Evolutionary conservation across 768 basidiomycete species (phyloP).

Genomic region (Boletus insuetus): DNA sequence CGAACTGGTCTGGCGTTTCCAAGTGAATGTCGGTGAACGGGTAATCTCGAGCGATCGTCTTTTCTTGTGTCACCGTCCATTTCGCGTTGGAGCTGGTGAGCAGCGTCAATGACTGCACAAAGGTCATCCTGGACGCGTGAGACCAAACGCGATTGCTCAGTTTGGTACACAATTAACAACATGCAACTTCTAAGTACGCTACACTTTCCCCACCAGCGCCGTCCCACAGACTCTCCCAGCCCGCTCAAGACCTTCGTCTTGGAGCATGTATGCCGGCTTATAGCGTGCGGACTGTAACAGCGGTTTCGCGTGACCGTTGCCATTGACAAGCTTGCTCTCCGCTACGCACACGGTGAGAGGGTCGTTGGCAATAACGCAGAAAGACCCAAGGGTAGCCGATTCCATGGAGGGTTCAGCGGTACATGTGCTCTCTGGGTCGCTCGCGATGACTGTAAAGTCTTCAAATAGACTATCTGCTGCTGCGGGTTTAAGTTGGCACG

Average conservation of each 20-base stretch:
- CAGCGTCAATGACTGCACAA: conserved; percentile 20
- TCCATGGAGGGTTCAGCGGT: conserved; percentile 10
- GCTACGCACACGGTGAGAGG: conserved; percentile 18
- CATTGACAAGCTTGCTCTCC: conserved; percentile 9
- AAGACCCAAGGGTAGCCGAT: conserved; percentile 2
- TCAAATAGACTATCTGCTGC: neutral
- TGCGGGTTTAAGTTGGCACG: neutral
- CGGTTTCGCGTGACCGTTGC: neutral
- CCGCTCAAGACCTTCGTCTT: conserved; percentile 71
- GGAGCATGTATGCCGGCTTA: conserved; percentile 77
- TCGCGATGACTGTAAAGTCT: conserved; percentile 18
- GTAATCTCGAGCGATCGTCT: conserved; percentile 51
- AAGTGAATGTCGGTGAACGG: conserved; percentile 45
- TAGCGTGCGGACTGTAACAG: conserved; percentile 39
- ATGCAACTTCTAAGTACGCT: neutral
- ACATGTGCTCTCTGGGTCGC: conserved; percentile 17
- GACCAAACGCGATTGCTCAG: neutral
- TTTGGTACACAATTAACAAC: neutral
- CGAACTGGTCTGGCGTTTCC: conserved; percentile 55
- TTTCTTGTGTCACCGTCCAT: conserved; percentile 64
- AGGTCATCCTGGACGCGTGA: conserved; percentile 6
- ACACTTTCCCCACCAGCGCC: conserved; percentile 6
- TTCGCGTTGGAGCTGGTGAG: conserved; percentile 26
- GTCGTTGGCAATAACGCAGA: conserved; percentile 20
- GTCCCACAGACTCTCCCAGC: conserved; percentile 51